Base-by-base conservation (phyloP, 1,284 basidiomycete genomes). In the Malassezia sympodialis region DNA sequence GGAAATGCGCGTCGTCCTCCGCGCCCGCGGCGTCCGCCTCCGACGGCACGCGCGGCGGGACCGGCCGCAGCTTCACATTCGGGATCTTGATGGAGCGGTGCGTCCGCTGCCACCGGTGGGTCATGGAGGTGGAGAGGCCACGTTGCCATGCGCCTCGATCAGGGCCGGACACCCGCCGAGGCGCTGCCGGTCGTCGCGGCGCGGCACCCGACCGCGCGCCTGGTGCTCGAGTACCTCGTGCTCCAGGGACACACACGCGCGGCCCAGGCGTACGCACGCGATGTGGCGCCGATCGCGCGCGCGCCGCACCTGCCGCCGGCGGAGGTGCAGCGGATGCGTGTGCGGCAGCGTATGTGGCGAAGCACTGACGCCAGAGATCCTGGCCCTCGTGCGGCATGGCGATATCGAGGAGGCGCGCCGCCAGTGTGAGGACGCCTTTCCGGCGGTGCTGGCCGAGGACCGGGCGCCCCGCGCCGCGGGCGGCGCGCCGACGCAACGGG, bases 151-250 rank as follows among this genome's bases (percentile, higher is more conserved):
- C 43, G 32, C 19, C 37, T 10, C 37, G 37, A 39, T 39, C 37
- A 8, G 19, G 19, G 39, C 19, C 41, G 14, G 24, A 24, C 24
- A n/a, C 14, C n/a, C n/a, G n/a, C n/a, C n/a, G n/a, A n/a, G 14
- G 12, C 21, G 6, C 14, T 11, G 24, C 41, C 24, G 37, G 37
- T 21, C 30, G 31, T 31, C 24, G 30, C 47, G 24, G 46, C 40
- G 31, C 43, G 43, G 26, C 17, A 32, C 49, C n/a, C 53, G 21
- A 24, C 41, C 11, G 27, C 83, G 46, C 76, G 80, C n/a, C 77
- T 90, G 37, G 84, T 90, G 7, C 77, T 89, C 44, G 84, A 89
- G 66, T 90, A 89, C 67, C 80, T 90, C 3, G 80, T 82, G 54
- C 85, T 88, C 66, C 80, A 81, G 41, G 84, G 84, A 56, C 87